Evolutionary conservation across 148 eudicot genomes (phyloP).

Genomic region (Persicaria maculosa): DNA sequence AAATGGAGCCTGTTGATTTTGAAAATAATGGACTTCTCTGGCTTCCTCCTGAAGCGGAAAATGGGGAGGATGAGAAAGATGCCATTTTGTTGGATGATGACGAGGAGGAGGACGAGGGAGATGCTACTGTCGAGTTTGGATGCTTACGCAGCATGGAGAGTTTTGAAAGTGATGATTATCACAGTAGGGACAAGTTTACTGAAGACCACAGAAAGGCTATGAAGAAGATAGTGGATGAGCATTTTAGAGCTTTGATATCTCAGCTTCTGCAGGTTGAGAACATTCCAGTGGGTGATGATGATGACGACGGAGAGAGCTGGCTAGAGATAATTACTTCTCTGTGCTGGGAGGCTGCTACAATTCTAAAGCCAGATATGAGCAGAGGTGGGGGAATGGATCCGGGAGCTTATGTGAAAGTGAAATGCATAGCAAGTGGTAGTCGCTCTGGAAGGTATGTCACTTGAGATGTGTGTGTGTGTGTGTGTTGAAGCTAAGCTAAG

Average conservation of each 20-base stretch:
- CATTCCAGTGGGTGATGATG: slow-evolving; percentile 50
- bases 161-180: slow-evolving; percentile 60
- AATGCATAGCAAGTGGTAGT: slow-evolving; percentile 78
- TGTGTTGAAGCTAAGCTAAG: too few relatives aligned
- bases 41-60: slow-evolving; percentile 98
- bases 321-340: slow-evolving; percentile 80
- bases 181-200: slow-evolving; percentile 51
- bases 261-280: slow-evolving; percentile 95
- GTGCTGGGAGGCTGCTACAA: slow-evolving; percentile 95
- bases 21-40: slow-evolving; percentile 92
- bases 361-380: slow-evolving; percentile 90
- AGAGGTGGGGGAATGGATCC: slow-evolving; percentile 99
- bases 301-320: slow-evolving; percentile 70
- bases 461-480: too few relatives aligned
- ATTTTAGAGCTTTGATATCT: slow-evolving; percentile 87
- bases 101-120: slow-evolving; percentile 40
- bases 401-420: slow-evolving; percentile 93
- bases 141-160: slow-evolving; percentile 49
- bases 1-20: slow-evolving; percentile 79
- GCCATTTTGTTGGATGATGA: slow-evolving; percentile 45
- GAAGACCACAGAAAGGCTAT: slow-evolving; percentile 80
- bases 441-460: slow-evolving; percentile 73
- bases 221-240: slow-evolving; percentile 87
- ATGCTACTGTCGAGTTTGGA: slow-evolving; percentile 71
- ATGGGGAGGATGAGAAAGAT: slow-evolving; percentile 82